Base-by-base conservation (phyloP, 148 eudicot genomes). In the Chenopodium album region DNA sequence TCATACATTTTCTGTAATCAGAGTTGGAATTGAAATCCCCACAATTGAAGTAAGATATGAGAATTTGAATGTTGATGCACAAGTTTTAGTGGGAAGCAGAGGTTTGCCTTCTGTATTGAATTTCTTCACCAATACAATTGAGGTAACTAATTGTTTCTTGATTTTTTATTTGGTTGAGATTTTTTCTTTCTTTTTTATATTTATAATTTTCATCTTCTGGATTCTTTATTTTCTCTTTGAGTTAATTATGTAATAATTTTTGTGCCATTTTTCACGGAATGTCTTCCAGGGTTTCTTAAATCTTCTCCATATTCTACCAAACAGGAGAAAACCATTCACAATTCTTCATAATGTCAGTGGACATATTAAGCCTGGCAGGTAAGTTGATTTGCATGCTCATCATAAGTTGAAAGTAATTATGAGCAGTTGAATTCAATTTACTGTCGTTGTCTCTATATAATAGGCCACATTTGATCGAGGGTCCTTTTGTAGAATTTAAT, bases 341-440 rank as follows among this genome's bases (percentile, higher is more conserved):
- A 93, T 95, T 78, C 97, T 95, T 56, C 91, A 88, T 81, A 90
- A 95, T 87, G 90, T 93, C 44, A 92, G 89, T 82, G 99, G 99
- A 75, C 81, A 87, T 78, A 90, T 95, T 85, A 92, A 94, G 88
- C 98, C 99, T 82, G 92, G 97, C 82, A 90, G 97, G 98, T 94
- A 66, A 80, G 81, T 32, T 60, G 44, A 46, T 75, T 26, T 59
- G 44, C n/a, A 60, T 70, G n/a, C 46, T 59, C 34, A 59, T 59
- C 9, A 14, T 73, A 17, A 74, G 50, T 56, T 32, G 16, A 80
- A 54, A 4, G 22, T 17, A 56, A 4, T 56, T 56, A 56, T 56
- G 22, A 3, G 22, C 10, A 2, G 26, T 62, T 62, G 26, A 62
- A n/a, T 20, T 22, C 0, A 20, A 8, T 62, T 7, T 62, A 22